Percentiles rank a stretch among this genome's conserved stretches.
Conservation (phyloP, 306 rosid species). For the Vicia faba region DNA sequence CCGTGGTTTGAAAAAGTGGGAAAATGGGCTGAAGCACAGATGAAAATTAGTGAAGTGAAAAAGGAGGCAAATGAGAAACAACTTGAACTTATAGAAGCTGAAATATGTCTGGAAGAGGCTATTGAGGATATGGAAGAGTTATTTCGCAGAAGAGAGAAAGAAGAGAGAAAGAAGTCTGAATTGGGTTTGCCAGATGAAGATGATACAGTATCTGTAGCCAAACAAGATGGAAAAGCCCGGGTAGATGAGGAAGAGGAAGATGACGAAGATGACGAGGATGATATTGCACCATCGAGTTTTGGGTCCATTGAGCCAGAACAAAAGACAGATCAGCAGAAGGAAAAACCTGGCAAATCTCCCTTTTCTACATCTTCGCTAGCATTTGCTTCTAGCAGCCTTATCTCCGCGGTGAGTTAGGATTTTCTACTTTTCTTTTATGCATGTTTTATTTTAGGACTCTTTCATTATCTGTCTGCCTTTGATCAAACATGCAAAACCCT, state of each 20-base stretch:
- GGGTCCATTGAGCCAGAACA: slow-evolving; percentile 67
- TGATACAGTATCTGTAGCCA: slow-evolving; percentile 46
- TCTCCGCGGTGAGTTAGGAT: slow-evolving; percentile 73
- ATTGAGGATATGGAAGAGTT: slow-evolving; percentile 71
- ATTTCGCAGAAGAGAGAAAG: slow-evolving; percentile 63
- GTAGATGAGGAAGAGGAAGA: slow-evolving; percentile 55
- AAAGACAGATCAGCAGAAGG: slow-evolving; percentile 49
- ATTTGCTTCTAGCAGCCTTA: slow-evolving; percentile 74
- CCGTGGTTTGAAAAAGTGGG: slow-evolving; percentile 53
- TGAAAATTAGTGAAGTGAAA: slow-evolving; percentile 55
- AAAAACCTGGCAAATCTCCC: slow-evolving; percentile 69
- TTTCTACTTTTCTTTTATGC: slow-evolving; percentile 33
- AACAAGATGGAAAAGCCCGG: slow-evolving; percentile 48
- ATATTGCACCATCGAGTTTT: slow-evolving; percentile 72
- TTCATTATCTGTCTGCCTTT: too few relatives aligned
- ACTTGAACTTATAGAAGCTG: slow-evolving; percentile 77
- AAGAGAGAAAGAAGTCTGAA: slow-evolving; percentile 66
- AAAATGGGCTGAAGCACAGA: slow-evolving; percentile 74
- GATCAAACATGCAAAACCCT: not conserved
- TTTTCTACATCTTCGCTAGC: slow-evolving; percentile 79
- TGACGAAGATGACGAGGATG: slow-evolving; percentile 58
- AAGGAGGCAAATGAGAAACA: slow-evolving; percentile 58
- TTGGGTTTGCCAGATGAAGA: slow-evolving; percentile 55
- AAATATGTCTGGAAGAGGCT: slow-evolving; percentile 65
- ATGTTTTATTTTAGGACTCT: slow-evolving; percentile 15